Percentiles rank a stretch among this genome's conserved stretches.
Conservation (phyloP, 2,329 filamentous ascomycete genomes). For the Claviceps digitariae region DNA sequence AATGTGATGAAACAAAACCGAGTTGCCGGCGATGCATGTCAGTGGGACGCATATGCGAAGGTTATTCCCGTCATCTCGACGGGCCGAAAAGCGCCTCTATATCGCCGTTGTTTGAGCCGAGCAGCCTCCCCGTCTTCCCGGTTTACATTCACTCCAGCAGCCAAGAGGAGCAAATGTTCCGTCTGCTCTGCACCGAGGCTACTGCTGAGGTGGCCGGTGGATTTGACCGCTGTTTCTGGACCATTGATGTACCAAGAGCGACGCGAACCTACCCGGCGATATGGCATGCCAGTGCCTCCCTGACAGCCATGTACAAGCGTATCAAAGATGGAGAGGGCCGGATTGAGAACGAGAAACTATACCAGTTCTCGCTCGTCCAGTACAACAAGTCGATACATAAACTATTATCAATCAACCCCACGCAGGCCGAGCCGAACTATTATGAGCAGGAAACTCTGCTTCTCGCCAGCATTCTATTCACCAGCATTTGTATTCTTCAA, state of each 20-base stretch:
- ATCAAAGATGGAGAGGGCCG: slow-evolving; percentile 10
- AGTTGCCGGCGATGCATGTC: background rate
- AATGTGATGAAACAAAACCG: slow-evolving; percentile 4
- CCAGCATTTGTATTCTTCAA: slow-evolving; percentile 7
- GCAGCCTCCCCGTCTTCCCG: background rate
- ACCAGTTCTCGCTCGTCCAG: slow-evolving; percentile 7
- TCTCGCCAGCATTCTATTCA: slow-evolving; percentile 6
- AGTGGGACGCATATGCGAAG: slow-evolving; percentile 1
- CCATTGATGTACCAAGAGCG: slow-evolving; percentile 3
- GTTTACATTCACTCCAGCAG: background rate
- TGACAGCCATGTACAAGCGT: slow-evolving; percentile 6
- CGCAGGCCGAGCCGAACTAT: background rate
- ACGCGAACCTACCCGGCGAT: slow-evolving; percentile 5
- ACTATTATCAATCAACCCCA: slow-evolving; percentile 3
- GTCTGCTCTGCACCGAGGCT: slow-evolving; percentile 5
- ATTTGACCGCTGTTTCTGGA: slow-evolving; percentile 6
- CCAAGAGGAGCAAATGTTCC: slow-evolving; percentile 7
- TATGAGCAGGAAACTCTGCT: slow-evolving; percentile 7
- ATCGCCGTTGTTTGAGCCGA: background rate
- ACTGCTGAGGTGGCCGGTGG: slow-evolving; percentile 1
- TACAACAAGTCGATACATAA: slow-evolving; percentile 6
- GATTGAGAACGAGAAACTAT: slow-evolving; percentile 13
- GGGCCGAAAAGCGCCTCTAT: background rate
- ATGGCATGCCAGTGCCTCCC: slow-evolving; percentile 4
- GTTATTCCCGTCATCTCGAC: background rate